A percentile compares a stretch with the other conserved stretches of the same genome.
Conservation (phyloP, 2,329 filamentous ascomycete genomes). For the Aspergillus texensis region DNA sequence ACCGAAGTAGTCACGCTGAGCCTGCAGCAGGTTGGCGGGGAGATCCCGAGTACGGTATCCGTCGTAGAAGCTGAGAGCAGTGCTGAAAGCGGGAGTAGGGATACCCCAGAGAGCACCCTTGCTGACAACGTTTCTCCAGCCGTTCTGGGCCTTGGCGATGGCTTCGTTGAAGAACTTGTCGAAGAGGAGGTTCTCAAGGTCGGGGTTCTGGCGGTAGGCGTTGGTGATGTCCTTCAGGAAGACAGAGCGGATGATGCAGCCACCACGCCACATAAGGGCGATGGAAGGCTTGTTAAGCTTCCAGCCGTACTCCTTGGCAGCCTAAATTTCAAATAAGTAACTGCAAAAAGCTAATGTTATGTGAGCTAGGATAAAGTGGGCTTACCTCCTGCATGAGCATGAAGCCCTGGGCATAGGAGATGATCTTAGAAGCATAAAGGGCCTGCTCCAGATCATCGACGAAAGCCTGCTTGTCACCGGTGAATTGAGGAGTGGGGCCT, state of each 20-base stretch:
- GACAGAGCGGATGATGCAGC: constrained; percentile 99
- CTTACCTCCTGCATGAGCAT: constrained; percentile 98
- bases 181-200: constrained; percentile 97
- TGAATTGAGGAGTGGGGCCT: constrained; percentile 77
- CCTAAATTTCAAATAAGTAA: constrained; percentile 53
- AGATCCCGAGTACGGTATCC: constrained; percentile 97
- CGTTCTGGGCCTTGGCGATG: constrained; percentile 92
- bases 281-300: constrained; percentile 99
- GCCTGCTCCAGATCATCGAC: constrained; percentile 98
- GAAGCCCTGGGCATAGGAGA: constrained; percentile 99
- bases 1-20: constrained; percentile 99
- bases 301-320: constrained; percentile 94
- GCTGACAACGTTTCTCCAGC: constrained; percentile 88
- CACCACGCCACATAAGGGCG: constrained; percentile 99
- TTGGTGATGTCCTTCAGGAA: constrained; percentile 99
- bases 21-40: constrained; percentile 96
- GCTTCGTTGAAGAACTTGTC: constrained; percentile 99
- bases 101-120: constrained; percentile 94
- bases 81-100: constrained; percentile 94
- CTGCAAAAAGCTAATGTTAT: no score
- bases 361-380: constrained; percentile 15
- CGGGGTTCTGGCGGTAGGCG: constrained; percentile 90
- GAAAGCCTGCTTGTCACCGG: constrained; percentile 90
- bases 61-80: constrained; percentile 97
- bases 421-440: constrained; percentile 99